Base-by-base conservation (phyloP, 805 yeast genomes). In the Wickerhamomyces kurtzmanii region DNA sequence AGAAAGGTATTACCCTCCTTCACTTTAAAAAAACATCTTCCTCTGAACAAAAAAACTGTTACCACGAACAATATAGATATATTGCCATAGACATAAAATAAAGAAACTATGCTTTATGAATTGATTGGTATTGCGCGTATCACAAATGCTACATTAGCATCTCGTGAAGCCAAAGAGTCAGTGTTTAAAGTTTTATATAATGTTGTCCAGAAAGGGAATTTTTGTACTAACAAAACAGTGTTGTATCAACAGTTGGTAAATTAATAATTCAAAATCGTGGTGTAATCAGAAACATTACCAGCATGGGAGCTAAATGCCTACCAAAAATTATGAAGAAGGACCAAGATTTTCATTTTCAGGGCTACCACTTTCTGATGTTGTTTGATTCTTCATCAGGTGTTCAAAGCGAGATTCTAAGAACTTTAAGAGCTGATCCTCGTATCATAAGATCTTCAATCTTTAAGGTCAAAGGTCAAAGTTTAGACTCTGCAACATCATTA, bases 261-360 rank as follows among this genome's bases (percentile, higher is more conserved):
- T 62, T 85, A 48, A 71, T 89, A 17, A 68, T 91, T 33, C 72
- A 75, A 35, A 87, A 89, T 55, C 84, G 95, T 65, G 98, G 98
- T 28, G 89, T 89, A n/a, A 75, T 89, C 21, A 71, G 97, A 50
- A 76, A 73, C 35, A 71, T 89, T 25, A 70, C 79, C 28, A 80
- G 86, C 37, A 57, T 87, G 51, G 96, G 96, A 1, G 69, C 75
- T 23, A 71, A 71, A 36, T 75, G 75, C 16, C 65, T 91, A 31
- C 96, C 97, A 12, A 79, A 75, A 38, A 69, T 89, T 35, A 68
- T 83, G 57, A 73, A 76, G 39, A 83, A 83, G 48, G 85, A 85
- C 47, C 93, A 86, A 47, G 94, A 87, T 49, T 68, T 74, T 35
- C 94, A 87, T 55, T 84, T 84, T 49, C 87, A 84, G 50, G 97